These are phyloP conservation scores for Cucurbita ficifolia DNA, from an alignment of 306 rosid genomes.

Conservation along the genomic window DNA sequence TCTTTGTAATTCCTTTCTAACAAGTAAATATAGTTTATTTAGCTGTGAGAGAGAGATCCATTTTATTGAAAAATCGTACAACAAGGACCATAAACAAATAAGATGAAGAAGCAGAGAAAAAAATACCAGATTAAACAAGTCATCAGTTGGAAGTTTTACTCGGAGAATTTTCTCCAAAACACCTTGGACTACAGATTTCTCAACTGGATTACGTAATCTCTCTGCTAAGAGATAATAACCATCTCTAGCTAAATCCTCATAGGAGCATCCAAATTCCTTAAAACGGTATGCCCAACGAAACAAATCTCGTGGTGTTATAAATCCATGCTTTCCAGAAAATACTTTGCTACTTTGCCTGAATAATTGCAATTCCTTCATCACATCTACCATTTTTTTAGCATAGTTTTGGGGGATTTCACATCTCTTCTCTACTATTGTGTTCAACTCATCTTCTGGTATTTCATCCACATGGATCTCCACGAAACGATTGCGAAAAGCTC, in stretches of 20 bases:
- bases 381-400: slow-evolving; percentile 67
- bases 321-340: slow-evolving; percentile 89
- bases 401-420: slow-evolving; percentile 45
- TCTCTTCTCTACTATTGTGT: slow-evolving; percentile 40
- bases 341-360: slow-evolving; percentile 65
- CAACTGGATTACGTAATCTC: slow-evolving; percentile 55
- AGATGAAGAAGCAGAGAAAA: neutral
- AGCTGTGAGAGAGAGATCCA: neutral
- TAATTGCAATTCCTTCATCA: slow-evolving; percentile 76
- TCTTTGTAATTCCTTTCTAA: too few relatives aligned
- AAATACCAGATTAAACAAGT: slow-evolving; percentile 52
- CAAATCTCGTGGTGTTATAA: slow-evolving; percentile 85
- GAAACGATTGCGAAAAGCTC: slow-evolving; percentile 91
- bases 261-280: slow-evolving; percentile 38
- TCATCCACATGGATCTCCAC: slow-evolving; percentile 88
- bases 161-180: slow-evolving; percentile 42
- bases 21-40: neutral
- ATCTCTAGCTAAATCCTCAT: slow-evolving; percentile 71
- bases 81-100: neutral
- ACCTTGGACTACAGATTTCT: slow-evolving; percentile 46
- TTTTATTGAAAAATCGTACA: neutral
- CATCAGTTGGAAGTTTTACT: slow-evolving; percentile 25
- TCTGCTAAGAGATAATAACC: slow-evolving; percentile 95
- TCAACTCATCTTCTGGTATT: slow-evolving; percentile 74
- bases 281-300: slow-evolving; percentile 94